These are phyloP conservation scores for Halenospora varia DNA, from an alignment of 495 filamentous ascomycete genomes.

Conservation along the genomic window DNA sequence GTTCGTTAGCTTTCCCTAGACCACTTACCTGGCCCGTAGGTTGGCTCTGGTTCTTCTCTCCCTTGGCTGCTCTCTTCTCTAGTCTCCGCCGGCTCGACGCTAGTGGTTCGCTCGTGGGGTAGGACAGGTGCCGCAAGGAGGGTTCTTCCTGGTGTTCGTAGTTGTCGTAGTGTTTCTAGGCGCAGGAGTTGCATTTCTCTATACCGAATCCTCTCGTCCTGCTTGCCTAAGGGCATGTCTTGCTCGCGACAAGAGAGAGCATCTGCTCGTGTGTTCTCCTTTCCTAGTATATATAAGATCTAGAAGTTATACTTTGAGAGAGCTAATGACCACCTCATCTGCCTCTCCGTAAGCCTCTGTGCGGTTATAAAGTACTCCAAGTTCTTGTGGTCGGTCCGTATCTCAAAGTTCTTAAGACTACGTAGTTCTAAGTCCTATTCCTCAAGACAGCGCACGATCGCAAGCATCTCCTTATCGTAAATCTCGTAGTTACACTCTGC, in stretches of 20 bases:
- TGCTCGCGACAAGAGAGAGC: background rate
- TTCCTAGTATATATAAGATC: background rate
- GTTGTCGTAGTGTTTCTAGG: background rate
- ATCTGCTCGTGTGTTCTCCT: background rate
- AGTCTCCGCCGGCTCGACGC: too few species aligned
- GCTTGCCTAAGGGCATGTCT: background rate
- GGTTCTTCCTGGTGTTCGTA: too few species aligned
- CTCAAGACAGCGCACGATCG: conserved; percentile 29
- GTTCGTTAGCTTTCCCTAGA: too few species aligned
- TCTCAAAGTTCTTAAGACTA: conserved; percentile 20
- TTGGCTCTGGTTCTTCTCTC: too few species aligned
- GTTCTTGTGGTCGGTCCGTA: conserved; percentile 31
- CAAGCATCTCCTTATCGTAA: conserved; percentile 34
- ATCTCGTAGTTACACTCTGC: conserved; percentile 11
- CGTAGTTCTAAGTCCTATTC: conserved; percentile 29
- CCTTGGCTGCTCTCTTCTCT: too few species aligned
- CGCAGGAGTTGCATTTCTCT: background rate
- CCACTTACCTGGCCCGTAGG: too few species aligned
- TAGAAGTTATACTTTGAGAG: background rate
- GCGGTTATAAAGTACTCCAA: conserved; percentile 4
- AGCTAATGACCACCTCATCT: background rate
- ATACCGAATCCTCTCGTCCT: background rate
- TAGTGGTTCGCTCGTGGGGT: too few species aligned
- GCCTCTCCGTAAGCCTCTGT: background rate
- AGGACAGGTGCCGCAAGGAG: too few species aligned